Conservation (phyloP, 257 asterid genomes). For the Nicotiana knightiana region DNA sequence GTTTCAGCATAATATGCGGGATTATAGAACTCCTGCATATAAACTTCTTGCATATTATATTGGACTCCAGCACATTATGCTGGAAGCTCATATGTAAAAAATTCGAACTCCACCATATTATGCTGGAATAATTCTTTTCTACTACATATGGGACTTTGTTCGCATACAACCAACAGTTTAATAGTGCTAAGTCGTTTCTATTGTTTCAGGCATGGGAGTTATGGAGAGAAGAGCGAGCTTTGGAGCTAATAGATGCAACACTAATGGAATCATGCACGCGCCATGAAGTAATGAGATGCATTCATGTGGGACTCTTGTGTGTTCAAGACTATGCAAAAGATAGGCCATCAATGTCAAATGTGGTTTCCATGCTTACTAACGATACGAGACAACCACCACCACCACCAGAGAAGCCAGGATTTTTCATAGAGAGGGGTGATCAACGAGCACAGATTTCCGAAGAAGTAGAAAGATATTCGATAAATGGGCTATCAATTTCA, state of each 20-base stretch:
- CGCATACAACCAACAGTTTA: too few species aligned
- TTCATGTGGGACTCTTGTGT: slow-evolving; percentile 31
- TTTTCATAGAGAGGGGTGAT: slow-evolving; percentile 12
- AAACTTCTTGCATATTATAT: too few species aligned
- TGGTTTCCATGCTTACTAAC: slow-evolving; percentile 29
- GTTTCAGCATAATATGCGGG: too few species aligned
- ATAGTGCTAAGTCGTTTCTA: not conserved
- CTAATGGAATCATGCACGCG: not conserved
- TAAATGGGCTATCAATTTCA: slow-evolving; percentile 20
- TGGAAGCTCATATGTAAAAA: too few species aligned
- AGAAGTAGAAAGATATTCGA: slow-evolving; percentile 7
- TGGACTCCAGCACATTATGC: too few species aligned
- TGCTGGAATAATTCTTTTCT: too few species aligned
- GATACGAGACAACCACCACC: slow-evolving; percentile 12
- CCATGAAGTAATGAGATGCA: slow-evolving; percentile 20
- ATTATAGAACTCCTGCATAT: too few species aligned
- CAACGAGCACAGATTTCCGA: not conserved
- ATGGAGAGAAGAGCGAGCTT: slow-evolving; percentile 28
- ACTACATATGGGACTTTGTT: too few species aligned
- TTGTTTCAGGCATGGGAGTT: slow-evolving; percentile 31
- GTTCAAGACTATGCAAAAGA: slow-evolving; percentile 33
- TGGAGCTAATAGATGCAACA: slow-evolving; percentile 25
- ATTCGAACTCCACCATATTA: too few species aligned
- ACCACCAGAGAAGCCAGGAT: slow-evolving; percentile 29
- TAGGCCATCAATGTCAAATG: slow-evolving; percentile 33